Evolutionary conservation across 148 eudicot genomes (phyloP).

Genomic region (Amaranthus hypochondriacus): DNA sequence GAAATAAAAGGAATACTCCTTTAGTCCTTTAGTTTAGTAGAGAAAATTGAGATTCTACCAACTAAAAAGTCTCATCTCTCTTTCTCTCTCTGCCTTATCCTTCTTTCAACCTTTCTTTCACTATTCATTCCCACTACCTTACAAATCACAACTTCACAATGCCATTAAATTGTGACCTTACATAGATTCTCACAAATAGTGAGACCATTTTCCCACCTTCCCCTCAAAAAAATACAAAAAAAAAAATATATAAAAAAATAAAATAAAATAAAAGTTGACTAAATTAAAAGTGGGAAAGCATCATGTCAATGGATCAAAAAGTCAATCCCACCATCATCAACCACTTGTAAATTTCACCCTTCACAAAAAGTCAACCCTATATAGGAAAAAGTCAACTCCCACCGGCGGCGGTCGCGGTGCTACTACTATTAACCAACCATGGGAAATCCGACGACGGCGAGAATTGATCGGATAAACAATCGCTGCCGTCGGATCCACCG

Average conservation of each 20-base stretch:
- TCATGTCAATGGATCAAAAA: slow-evolving; percentile 18
- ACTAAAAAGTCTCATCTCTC: slow-evolving; percentile 13
- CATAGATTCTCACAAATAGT: slow-evolving; percentile 35
- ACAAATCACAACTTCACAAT: slow-evolving; percentile 28
- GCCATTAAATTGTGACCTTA: slow-evolving; percentile 22
- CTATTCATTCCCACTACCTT: slow-evolving; percentile 26
- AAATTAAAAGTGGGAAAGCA: slow-evolving; percentile 16
- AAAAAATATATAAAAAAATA: neutral
- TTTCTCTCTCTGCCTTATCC: slow-evolving; percentile 1
- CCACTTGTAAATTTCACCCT: neutral
- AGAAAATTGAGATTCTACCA: slow-evolving; percentile 30
- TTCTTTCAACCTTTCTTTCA: slow-evolving; percentile 8
- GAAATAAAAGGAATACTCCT: neutral
- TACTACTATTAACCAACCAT: slow-evolving; percentile 31
- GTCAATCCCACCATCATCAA: slow-evolving; percentile 25
- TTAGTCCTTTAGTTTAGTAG: slow-evolving; percentile 14
- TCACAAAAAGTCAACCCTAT: slow-evolving; percentile 1
- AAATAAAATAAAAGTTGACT: slow-evolving; percentile 24
- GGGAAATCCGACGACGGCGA: slow-evolving; percentile 32
- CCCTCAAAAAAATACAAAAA: slow-evolving; percentile 9
- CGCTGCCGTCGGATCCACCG: slow-evolving; percentile 35
- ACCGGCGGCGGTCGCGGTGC: slow-evolving; percentile 47
- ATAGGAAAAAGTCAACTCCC: slow-evolving; percentile 38
- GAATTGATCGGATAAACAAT: slow-evolving; percentile 35
- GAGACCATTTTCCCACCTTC: slow-evolving; percentile 15